phyloP scores from a whole-genome alignment of 805 yeast genomes.

The Pichia scutulata region DNA sequence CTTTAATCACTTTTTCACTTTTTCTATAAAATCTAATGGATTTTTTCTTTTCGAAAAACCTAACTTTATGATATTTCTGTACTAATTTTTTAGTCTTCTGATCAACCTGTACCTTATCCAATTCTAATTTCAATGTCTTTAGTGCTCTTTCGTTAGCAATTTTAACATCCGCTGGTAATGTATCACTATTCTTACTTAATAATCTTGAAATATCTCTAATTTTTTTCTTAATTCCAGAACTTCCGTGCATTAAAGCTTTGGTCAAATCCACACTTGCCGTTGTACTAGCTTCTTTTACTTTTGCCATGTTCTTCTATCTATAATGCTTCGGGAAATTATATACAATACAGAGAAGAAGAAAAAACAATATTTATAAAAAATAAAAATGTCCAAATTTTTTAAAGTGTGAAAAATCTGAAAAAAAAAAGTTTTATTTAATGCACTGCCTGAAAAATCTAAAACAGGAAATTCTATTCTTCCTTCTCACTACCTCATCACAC shows the following conservation, averaged over 20 bases:
- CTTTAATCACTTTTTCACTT: constrained; percentile 33
- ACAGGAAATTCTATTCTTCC: background rate
- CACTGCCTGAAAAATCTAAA: constrained; percentile 3
- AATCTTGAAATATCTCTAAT: constrained; percentile 80
- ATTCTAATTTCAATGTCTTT: constrained; percentile 40
- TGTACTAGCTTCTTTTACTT: constrained; percentile 2
- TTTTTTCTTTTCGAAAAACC: constrained; percentile 86
- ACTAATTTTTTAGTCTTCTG: constrained; percentile 38
- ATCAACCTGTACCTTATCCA: constrained; percentile 33
- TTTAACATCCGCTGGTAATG: constrained; percentile 47
- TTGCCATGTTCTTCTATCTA: constrained; percentile 4
- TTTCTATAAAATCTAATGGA: constrained; percentile 64
- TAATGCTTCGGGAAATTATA: background rate
- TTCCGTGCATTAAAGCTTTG: constrained; percentile 23
- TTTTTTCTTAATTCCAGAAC: constrained; percentile 65
- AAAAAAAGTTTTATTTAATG: background rate
- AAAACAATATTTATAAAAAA: background rate
- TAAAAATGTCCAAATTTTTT: background rate
- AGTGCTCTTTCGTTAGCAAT: constrained; percentile 40
- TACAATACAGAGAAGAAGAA: too few relatives aligned
- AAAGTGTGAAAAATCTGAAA: background rate
- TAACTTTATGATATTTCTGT: constrained; percentile 83
- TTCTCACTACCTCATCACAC: too few relatives aligned
- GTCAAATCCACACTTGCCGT: constrained; percentile 23
- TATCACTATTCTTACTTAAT: constrained; percentile 38